A percentile compares a stretch with the other conserved stretches of the same genome.
Conservation (phyloP, 169 alveolate genomes). For the Besnoitia besnoiti region DNA sequence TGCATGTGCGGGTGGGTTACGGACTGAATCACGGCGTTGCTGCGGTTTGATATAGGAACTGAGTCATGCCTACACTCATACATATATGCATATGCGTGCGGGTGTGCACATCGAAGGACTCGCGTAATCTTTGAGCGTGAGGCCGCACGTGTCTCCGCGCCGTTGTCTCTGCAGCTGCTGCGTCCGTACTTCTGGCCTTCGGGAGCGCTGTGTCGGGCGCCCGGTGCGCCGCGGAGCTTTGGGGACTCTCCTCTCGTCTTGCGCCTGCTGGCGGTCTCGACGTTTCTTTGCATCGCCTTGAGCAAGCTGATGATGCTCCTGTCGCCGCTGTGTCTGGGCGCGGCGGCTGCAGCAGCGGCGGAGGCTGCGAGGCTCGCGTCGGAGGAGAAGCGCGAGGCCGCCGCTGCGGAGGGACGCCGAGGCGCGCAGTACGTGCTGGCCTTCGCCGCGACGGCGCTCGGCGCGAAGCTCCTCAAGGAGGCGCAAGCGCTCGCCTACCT, state of each 20-base stretch:
- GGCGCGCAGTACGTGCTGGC: background rate
- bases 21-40: too few relatives aligned
- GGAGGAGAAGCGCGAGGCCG: background rate
- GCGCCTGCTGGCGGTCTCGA: background rate
- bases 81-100: too few relatives aligned
- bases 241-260: constrained; percentile 1
- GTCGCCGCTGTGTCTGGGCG: constrained; percentile 17
- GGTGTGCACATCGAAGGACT: too few relatives aligned
- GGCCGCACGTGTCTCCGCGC: too few relatives aligned
- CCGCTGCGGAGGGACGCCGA: background rate
- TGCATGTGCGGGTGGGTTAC: too few relatives aligned
- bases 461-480: constrained; percentile 32
- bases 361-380: background rate
- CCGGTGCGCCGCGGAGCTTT: background rate
- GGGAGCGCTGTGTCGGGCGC: background rate
- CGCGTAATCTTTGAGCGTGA: too few relatives aligned
- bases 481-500: background rate
- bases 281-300: background rate
- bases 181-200: constrained; percentile 50
- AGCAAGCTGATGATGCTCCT: constrained; percentile 4
- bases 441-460: background rate
- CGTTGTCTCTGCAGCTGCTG: constrained; percentile 9
- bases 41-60: too few relatives aligned
- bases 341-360: constrained; percentile 6
- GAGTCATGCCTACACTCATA: too few relatives aligned